Evolutionary conservation across 140 eudicot species (phyloP), one percentile per base, ranked within the genome.

Genomic region (Cichorium intybus): DNA sequence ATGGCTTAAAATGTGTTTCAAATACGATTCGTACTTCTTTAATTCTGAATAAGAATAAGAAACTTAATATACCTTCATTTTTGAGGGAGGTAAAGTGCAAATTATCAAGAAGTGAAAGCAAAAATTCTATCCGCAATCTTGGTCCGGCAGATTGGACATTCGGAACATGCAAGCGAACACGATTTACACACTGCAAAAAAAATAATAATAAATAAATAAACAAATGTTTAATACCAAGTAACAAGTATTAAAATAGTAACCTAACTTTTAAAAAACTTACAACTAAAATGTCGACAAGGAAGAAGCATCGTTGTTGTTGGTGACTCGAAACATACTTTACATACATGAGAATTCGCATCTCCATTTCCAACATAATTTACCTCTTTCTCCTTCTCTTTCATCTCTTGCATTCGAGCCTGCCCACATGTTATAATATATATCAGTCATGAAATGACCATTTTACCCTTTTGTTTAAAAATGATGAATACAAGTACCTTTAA

Each of bases 391-490:
- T 75, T 75, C 59, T 68, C 80, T 83, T 87, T 94, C 95, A 94
- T 94, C 83, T 94, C 99, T 77, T 88, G 90, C 95, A 94, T 94
- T 37, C 99, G 87, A 68, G 99, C 99, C 99, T 94, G 81, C 50
- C 37, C 27, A 28, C 56, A 62, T 66, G 16, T 54, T 24, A 51
- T 39, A 27, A 70, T 60, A n/a, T n/a, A n/a, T 43, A 54, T 49
- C 54, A 64, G 45, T 58, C 39, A 29, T 21, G 53, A 56, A 56
- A 71, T 46, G 16, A 66, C 55, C 39, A 47, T 12, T 14, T 56
- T 43, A 68, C 14, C 41, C 64, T 41, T 21, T 18, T 39, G 2
- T 10, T 2, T 3, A 10, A 10, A 35, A 35, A 10, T 7, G 10
- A n/a, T n/a, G n/a, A n/a, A n/a, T n/a, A n/a, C 28, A 43, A 18